Evolutionary conservation across 805 yeast genomes (phyloP), one percentile per base, ranked within the genome.

Genomic region (Candida bentonensis): DNA sequence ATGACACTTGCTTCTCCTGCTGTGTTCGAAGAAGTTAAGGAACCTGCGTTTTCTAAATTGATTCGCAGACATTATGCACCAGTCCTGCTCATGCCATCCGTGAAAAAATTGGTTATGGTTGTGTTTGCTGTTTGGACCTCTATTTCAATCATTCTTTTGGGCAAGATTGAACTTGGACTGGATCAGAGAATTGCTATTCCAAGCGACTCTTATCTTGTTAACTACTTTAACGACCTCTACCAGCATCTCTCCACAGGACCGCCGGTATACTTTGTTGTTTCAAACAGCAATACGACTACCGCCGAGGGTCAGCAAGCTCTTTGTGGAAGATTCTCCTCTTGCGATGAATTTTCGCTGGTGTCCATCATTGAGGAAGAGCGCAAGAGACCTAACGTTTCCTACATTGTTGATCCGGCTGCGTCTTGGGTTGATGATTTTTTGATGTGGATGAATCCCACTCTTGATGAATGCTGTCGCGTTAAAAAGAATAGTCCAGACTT

Each of bases 351-450:
- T 52, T 89, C 96, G 0, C 58, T 89, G 39, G 77, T 82, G 1
- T 92, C 87, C 54, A 69, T 88, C 4, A 59, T 89, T 39, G 95
- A 87, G 53, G 88, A 86, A 58, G 98, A 89, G 56, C 72, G 82
- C 46, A 76, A 77, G 48, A 66, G 95, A 27, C 68, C 79, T 0
- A 65, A 73, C 2, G 53, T 66, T 9, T 80, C 89, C 1, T 79
- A 82, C 2, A 70, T 89, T 26, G 71, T 74, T 1, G 92, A 85
- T 40, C 95, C 97, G 0, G 74, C 85, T 1, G 79, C 96, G 1
- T 82, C 82, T 51, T 89, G 97, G 97, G 65, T 88, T 42, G 98
- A 89, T 62, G 96, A 92, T 57, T 89, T 76, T 55, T 68, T 89
- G 49, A 71, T 79, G 28, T 89, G 89, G 82, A 65, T 88, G 47